phyloP scores from a whole-genome alignment of 2,329 filamentous ascomycete species.

The Dactylellina haptotyla region DNA sequence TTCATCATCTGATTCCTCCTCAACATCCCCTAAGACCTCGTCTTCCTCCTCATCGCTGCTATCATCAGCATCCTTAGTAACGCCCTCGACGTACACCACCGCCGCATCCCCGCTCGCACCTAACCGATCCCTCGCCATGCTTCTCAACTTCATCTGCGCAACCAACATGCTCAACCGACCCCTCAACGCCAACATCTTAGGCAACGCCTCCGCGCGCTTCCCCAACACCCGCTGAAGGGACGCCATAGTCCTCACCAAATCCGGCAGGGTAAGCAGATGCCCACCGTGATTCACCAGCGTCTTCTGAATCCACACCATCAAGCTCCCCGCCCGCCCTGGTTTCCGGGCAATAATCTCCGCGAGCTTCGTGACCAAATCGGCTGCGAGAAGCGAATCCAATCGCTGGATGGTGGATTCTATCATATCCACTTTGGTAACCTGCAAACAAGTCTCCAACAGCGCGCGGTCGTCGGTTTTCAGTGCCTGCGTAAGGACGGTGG shows the following conservation, averaged over 20 bases:
- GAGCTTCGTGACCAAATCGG: conserved; percentile 80
- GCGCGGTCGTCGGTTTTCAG: conserved; percentile 89
- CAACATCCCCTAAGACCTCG: conserved; percentile 62
- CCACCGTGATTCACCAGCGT: conserved; percentile 91
- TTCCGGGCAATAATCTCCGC: conserved; percentile 86
- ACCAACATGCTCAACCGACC: conserved; percentile 95
- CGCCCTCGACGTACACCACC: conserved; percentile 74
- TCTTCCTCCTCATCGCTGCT: conserved; percentile 61
- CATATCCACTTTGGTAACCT: conserved; percentile 77
- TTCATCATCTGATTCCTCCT: conserved; percentile 66
- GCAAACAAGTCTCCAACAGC: conserved; percentile 91
- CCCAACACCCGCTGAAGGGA: conserved; percentile 87
- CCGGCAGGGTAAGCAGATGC: conserved; percentile 85
- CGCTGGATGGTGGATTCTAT: conserved; percentile 90
- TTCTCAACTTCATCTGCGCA: conserved; percentile 83
- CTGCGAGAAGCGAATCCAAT: conserved; percentile 84
- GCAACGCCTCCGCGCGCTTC: conserved; percentile 82
- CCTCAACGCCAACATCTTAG: conserved; percentile 85
- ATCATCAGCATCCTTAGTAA: conserved; percentile 64
- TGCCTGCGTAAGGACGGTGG: conserved; percentile 91
- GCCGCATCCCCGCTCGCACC: conserved; percentile 65
- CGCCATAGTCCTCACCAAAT: conserved; percentile 79
- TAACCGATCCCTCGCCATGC: conserved; percentile 70
- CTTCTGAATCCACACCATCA: conserved; percentile 97
- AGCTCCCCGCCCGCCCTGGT: conserved; percentile 85